Base-by-base conservation (phyloP, 1,284 basidiomycete species). In the Leccinum solheimii region DNA sequence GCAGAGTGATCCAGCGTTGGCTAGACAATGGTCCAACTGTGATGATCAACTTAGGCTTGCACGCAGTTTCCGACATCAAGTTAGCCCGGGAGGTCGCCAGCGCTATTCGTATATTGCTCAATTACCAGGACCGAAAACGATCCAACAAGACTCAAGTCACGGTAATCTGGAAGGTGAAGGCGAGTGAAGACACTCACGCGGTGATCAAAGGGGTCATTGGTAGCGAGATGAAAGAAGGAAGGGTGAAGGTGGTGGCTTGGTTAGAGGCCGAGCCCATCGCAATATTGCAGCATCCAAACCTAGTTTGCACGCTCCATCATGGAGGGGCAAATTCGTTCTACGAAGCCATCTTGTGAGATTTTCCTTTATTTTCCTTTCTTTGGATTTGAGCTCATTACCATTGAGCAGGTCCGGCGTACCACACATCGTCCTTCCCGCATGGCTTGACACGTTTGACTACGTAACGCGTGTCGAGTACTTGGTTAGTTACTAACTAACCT, bases 261-360 rank as follows among this genome's bases (percentile, higher is more conserved):
- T n/a, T 65, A n/a, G 56, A 66, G 1, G 54, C 45, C 9, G 62
- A 65, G 6, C 57, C 63, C 1, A 34, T 60, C 23, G 49, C 66
- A 5, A 56, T 62, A 54, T 51, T 67, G 6, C 63, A 66, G 23
- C 63, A 59, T 56, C 53, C 57, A 0, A 62, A 62, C 19, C 19
- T 65, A 32, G 40, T 62, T 23, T 67, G 63, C 36, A 60, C 51
- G 5, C 59, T 64, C 3, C 65, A 62, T 19, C 62, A 64, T 16
- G 67, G 64, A 19, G 62, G 67, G 3, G 59, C 57, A 5, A 67
- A 68, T 52, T 68, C 64, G 5, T 66, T 59, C 43, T 64, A 45
- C 3, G 65, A 67, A 4, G 57, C 56, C 3, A 6, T 62, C 38
- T 63, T 60, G 66, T 66, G n/a, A 59, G 55, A 10, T 19, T 40